Base-by-base conservation (phyloP, 2,329 filamentous ascomycete genomes). In the Massarina eburnea region DNA sequence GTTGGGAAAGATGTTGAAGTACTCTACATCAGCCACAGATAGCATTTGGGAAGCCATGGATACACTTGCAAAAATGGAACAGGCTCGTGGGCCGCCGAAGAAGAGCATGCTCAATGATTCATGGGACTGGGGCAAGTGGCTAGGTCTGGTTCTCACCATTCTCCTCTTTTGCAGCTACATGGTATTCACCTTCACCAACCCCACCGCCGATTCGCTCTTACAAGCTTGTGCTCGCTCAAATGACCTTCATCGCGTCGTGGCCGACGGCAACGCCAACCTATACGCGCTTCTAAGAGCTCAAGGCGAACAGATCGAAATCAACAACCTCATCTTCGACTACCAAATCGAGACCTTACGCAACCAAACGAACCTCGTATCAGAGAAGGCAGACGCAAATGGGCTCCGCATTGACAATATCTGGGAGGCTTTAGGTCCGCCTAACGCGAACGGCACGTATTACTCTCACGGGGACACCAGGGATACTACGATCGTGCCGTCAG, bases 381-480 rank as follows among this genome's bases (percentile, higher is more conserved):
- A 38, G n/a, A n/a, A 29, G 9, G 39, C 42, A 22, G 45, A 51
- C 32, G 48, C 42, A 1, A 42, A 50, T 12, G 43, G 41, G 14
- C 40, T 49, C 15, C 57, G 58, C 36, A 52, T 62, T 32, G 56
- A 63, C 30, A 59, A 57, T 17, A 19, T 64, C 1, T 59, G 60
- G 14, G 59, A 62, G 15, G 43, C 54, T 26, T 52, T 63, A 4
- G 59, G 58, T 10, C 49, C 51, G 18, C 55, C 61, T 3, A 58
- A 62, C 27, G 44, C 43, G n/a, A 12, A 59, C 7, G 59, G 61
- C 3, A 46, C 39, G 6, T 62, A 57, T 46, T 54, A 47, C 32
- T 29, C 8, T 19, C 21, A 39, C 12, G 20, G n/a, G 8, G 8
- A 15, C 18, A 38, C n/a, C 24, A 7, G 2, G 18, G 12, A 36